Evolutionary conservation across 805 yeast species (phyloP).

Genomic region (Candida multigemmis): DNA sequence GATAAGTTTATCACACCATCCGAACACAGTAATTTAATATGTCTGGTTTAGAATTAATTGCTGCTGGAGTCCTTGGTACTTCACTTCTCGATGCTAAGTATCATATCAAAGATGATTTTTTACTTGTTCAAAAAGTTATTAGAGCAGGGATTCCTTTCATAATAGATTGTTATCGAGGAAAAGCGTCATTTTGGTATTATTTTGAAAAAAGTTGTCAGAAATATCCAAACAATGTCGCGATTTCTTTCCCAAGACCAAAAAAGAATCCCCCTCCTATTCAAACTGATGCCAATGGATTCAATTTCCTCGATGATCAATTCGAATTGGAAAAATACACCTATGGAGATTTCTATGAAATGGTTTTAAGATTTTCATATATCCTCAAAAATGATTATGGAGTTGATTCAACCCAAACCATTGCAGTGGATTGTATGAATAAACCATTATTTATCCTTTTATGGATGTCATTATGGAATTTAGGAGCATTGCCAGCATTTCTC

Average conservation of each 20-base stretch:
- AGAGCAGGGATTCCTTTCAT: slow-evolving; percentile 33
- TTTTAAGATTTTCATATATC: slow-evolving; percentile 57
- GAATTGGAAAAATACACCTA: slow-evolving; percentile 58
- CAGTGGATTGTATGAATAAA: slow-evolving; percentile 70
- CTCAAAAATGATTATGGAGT: slow-evolving; percentile 58
- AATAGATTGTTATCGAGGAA: slow-evolving; percentile 22
- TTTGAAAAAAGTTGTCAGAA: slow-evolving; percentile 49
- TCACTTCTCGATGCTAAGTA: slow-evolving; percentile 40
- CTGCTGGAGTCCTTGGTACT: slow-evolving; percentile 34
- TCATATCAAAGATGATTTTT: slow-evolving; percentile 43
- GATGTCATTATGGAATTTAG: slow-evolving; percentile 86
- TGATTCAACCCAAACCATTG: slow-evolving; percentile 58
- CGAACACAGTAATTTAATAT: too few relatives aligned
- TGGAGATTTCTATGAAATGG: slow-evolving; percentile 54
- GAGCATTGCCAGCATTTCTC: slow-evolving; percentile 81
- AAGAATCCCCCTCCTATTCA: slow-evolving; percentile 15
- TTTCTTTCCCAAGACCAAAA: slow-evolving; percentile 51
- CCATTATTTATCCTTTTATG: slow-evolving; percentile 74
- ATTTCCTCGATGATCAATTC: slow-evolving; percentile 46
- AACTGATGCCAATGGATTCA: slow-evolving; percentile 24
- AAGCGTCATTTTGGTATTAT: slow-evolving; percentile 59
- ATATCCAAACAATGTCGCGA: slow-evolving; percentile 45
- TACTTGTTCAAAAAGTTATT: slow-evolving; percentile 37
- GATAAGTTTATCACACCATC: too few relatives aligned
- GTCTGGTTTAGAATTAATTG: slow-evolving; percentile 29